Base-by-base conservation (phyloP, 2,329 filamentous ascomycete species). In the Sarocladium kiliense region DNA sequence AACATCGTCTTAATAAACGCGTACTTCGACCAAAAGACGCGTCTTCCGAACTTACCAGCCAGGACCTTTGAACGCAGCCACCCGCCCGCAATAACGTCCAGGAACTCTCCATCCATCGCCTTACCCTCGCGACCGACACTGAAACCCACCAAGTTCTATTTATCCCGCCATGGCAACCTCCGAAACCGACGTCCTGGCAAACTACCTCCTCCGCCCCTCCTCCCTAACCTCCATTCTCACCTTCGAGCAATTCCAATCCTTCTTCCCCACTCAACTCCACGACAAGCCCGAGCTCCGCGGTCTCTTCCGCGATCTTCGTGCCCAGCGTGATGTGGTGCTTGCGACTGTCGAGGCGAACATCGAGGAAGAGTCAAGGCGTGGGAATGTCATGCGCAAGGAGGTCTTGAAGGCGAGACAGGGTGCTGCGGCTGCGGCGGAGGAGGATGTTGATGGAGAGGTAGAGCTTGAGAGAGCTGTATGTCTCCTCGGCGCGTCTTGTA, bases 271-370 rank as follows among this genome's bases (percentile, higher is more conserved):
- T 53, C 71, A 81, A 37, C 76, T 85, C 51, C 86, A 85, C 57
- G 74, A 78, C 23, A 86, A 85, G 47, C 81, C 87, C 0, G 84
- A 87, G 55, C 78, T 93, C 49, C 82, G 84, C 56, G 75, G 78
- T 0, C 77, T 96, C 4, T 96, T 95, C 67, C 84, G 88, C 49
- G 88, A 94, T 67, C 78, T 96, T 2, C 88, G 94, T 64, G 79
- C 85, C 57, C 82, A 91, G 66, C 84, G 91, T 55, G 84, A 86
- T 58, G 77, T 79, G 49, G 75, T 87, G 11, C 79, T 91, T 54
- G 88, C 93, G 62, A 68, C 74, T 3, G 85, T 95, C 14, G 77
- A 83, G 64, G 68, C 70, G 9, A 88, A 83, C 61, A 87, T 92
- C 56, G 77, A 78, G 6, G 71, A 73, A n/a, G 87, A 92, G 68